A percentile compares a stretch with the other conserved stretches of the same genome.
phyloP scores from a whole-genome alignment of 2,329 filamentous ascomycete genomes.

The Didymella segeticola region DNA sequence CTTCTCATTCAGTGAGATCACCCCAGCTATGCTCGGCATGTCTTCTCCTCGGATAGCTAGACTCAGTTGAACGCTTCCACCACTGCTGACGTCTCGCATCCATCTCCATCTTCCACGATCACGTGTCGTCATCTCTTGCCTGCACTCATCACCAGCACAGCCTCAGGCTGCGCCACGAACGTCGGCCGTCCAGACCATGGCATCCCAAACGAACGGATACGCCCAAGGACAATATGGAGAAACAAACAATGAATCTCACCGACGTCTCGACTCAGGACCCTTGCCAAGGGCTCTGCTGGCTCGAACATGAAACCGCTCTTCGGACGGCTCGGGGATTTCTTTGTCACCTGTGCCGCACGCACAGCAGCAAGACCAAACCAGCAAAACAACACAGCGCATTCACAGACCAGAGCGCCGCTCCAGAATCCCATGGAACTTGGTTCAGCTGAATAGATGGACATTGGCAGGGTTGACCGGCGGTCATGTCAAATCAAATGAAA shows the following conservation, averaged over 20 bases:
- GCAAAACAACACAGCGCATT: too few species aligned
- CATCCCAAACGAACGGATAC: conserved; percentile 2
- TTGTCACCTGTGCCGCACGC: too few species aligned
- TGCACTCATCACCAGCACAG: background rate
- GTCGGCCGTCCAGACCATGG: background rate
- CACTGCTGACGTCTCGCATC: background rate
- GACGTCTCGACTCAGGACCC: background rate
- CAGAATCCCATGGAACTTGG: too few species aligned
- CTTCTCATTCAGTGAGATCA: too few species aligned
- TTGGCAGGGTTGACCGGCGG: background rate
- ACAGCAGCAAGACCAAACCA: too few species aligned
- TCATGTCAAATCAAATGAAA: background rate
- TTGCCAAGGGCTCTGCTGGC: background rate
- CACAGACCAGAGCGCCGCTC: too few species aligned
- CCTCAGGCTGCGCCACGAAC: conserved; percentile 7
- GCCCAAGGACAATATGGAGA: too few species aligned
- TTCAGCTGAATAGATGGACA: background rate
- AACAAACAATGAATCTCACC: background rate
- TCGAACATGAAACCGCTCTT: background rate
- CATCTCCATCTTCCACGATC: background rate
- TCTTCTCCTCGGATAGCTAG: too few species aligned
- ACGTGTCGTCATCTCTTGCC: too few species aligned
- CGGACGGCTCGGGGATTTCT: background rate
- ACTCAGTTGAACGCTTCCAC: too few species aligned
- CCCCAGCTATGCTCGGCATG: too few species aligned